Evolutionary conservation across 768 basidiomycete genomes (phyloP).

Genomic region (Rhodocollybia butyracea): DNA sequence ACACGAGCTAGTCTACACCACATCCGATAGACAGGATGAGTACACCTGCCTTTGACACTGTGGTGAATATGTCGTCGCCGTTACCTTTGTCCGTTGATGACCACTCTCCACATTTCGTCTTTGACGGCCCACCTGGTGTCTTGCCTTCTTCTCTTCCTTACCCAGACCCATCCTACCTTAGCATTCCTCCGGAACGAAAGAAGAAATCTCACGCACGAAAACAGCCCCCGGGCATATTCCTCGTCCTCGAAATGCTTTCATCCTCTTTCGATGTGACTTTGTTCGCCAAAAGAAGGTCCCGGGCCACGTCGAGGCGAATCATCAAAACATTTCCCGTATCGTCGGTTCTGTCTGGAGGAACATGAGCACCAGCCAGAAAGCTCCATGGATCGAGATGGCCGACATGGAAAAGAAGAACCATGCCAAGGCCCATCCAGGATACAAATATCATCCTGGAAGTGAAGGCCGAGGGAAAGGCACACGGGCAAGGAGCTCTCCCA

Average conservation of each 20-base stretch:
- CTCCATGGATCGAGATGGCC: slow-evolving; percentile 51
- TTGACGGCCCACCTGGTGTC: neutral
- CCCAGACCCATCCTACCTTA: slow-evolving; percentile 2
- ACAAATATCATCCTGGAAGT: slow-evolving; percentile 35
- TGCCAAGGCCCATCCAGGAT: slow-evolving; percentile 36
- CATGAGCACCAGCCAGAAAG: slow-evolving; percentile 42
- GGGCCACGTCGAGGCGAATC: slow-evolving; percentile 53
- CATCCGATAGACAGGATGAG: neutral
- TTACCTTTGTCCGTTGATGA: neutral
- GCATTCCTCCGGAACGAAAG: neutral
- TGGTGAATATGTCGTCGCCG: neutral
- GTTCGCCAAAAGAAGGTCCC: slow-evolving; percentile 60
- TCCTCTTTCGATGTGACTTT: slow-evolving; percentile 74
- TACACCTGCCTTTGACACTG: neutral
- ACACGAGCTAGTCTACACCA: neutral
- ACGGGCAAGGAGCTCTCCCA: neutral
- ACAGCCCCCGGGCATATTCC: slow-evolving; percentile 57
- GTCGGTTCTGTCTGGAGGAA: slow-evolving; percentile 65
- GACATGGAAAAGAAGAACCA: slow-evolving; percentile 44
- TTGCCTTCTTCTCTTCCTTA: slow-evolving; percentile 7
- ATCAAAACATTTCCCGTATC: slow-evolving; percentile 66
- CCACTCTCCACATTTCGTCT: neutral
- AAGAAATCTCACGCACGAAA: slow-evolving; percentile 49
- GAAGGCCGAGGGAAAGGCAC: slow-evolving; percentile 1
- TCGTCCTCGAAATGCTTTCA: slow-evolving; percentile 76